phyloP scores from a whole-genome alignment of 108 stramenopile species.

The Conticribra guillardii region DNA sequence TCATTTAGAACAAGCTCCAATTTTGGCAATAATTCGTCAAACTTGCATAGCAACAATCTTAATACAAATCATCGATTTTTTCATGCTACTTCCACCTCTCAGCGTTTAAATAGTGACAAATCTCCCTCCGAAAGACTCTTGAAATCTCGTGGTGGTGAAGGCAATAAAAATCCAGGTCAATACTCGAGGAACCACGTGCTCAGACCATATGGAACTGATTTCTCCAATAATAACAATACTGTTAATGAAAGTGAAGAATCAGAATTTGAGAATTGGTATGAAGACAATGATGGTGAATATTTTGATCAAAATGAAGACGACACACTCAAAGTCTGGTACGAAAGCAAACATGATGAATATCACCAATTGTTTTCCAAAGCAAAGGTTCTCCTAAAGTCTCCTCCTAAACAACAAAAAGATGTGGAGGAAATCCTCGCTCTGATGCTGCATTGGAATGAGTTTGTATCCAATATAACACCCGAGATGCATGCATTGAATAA shows the following conservation, averaged over 20 bases:
- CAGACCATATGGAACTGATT: too few species aligned
- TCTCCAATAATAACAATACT: neutral
- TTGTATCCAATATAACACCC: conserved; percentile 9
- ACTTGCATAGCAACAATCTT: too few species aligned
- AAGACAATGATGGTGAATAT: neutral
- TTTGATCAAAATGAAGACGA: neutral
- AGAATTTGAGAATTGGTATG: neutral
- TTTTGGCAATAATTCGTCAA: too few species aligned
- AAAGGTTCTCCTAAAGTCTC: neutral
- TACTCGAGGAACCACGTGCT: neutral
- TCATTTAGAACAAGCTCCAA: too few species aligned
- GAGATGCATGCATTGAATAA: conserved; percentile 23
- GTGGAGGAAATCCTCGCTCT: conserved; percentile 13
- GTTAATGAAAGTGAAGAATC: neutral
- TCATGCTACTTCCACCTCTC: too few species aligned
- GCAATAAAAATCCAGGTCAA: too few species aligned
- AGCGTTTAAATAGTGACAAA: too few species aligned
- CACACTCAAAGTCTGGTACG: neutral
- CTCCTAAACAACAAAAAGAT: neutral
- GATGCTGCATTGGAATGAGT: conserved; percentile 23
- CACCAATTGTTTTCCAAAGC: neutral
- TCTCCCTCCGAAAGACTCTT: too few species aligned
- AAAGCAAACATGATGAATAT: neutral
- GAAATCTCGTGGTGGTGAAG: too few species aligned
- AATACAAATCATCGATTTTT: too few species aligned